A percentile compares a stretch with the other conserved stretches of the same genome.
phyloP scores from a whole-genome alignment of 257 asterid genomes.

The Penstemon eatonii region DNA sequence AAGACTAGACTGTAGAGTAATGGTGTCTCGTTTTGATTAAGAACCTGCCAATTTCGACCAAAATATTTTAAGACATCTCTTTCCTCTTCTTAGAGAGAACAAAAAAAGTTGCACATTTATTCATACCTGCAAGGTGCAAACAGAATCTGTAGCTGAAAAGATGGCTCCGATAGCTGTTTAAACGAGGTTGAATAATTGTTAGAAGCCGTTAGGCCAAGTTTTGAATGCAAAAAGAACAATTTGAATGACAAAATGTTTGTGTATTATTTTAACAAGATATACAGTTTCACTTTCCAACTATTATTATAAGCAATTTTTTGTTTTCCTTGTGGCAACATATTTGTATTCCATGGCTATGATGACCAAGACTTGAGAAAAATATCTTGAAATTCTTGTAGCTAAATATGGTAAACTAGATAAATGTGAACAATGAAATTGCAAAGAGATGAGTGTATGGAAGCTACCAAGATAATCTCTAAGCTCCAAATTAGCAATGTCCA shows the following conservation, averaged over 20 bases:
- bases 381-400: not conserved
- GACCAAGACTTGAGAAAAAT: not conserved
- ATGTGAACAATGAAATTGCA: conserved; percentile 7
- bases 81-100: conserved; percentile 7
- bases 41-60: conserved; percentile 50
- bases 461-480: conserved; percentile 81
- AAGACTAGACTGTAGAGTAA: conserved; percentile 70
- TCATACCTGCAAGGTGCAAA: conserved; percentile 78
- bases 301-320: no score
- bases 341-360: not conserved
- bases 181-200: conserved; percentile 14
- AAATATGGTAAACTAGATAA: not conserved
- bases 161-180: conserved; percentile 77
- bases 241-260: no score
- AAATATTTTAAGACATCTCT: not conserved
- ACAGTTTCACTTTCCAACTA: no score
- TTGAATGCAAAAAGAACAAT: not conserved
- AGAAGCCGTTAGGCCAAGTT: not conserved
- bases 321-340: no score
- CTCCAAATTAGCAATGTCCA: conserved; percentile 53
- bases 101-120: conserved; percentile 11
- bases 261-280: no score
- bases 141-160: conserved; percentile 84
- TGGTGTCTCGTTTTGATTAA: conserved; percentile 73
- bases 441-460: conserved; percentile 20